Conservation (phyloP, 73 alveolate genomes). For the Stentor roeselii region DNA sequence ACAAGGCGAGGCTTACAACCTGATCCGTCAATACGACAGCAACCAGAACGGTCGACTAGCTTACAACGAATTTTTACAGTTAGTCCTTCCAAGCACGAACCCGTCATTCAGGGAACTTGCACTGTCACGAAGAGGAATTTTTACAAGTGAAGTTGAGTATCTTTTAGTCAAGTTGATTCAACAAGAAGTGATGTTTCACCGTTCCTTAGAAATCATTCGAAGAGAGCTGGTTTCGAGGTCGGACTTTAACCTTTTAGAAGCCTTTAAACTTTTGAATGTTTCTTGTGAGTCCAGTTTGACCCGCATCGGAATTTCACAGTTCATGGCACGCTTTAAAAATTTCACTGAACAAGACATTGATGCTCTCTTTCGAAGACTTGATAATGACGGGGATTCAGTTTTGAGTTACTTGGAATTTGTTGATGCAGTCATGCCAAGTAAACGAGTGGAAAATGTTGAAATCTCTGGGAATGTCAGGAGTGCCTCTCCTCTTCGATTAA, state of each 20-base stretch:
- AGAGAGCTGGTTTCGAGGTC: conserved; percentile 32
- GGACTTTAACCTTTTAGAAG: conserved; percentile 49
- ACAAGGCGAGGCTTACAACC: not conserved
- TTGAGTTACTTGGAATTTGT: conserved; percentile 25
- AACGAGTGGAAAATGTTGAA: conserved; percentile 4
- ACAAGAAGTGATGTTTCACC: conserved; percentile 31
- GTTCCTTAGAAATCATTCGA: conserved; percentile 40
- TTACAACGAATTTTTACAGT: not conserved
- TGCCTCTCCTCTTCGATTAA: no score
- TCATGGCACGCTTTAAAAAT: conserved; percentile 32
- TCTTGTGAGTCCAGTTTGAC: conserved; percentile 19
- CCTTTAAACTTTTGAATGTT: no score
- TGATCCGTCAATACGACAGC: not conserved
- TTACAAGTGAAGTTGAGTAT: not conserved
- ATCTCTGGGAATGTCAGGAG: no score
- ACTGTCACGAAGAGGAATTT: not conserved
- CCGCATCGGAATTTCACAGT: not conserved
- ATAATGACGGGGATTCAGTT: conserved; percentile 27
- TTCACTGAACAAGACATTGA: conserved; percentile 33
- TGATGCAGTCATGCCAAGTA: conserved; percentile 11
- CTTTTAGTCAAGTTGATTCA: conserved; percentile 31
- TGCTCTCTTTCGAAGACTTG: conserved; percentile 37
- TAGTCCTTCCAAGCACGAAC: conserved; percentile 12
- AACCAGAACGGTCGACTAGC: not conserved
- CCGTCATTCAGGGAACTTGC: not conserved